phyloP scores from a whole-genome alignment of 495 filamentous ascomycete species.

The Terfezia claveryi region DNA sequence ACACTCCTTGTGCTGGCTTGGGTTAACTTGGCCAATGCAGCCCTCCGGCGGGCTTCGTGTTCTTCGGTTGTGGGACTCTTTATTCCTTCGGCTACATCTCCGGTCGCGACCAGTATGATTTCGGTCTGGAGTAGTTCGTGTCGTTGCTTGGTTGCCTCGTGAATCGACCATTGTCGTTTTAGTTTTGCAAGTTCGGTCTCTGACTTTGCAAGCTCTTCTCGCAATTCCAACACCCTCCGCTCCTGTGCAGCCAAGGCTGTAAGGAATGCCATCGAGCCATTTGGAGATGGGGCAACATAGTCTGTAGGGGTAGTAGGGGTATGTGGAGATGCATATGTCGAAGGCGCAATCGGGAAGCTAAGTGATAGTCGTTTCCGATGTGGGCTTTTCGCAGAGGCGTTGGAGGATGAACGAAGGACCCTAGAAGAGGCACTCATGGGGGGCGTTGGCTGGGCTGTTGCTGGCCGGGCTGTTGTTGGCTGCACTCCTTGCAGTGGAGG shows the following conservation, averaged over 20 bases:
- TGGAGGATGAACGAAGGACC: not conserved
- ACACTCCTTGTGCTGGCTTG: conserved; percentile 21
- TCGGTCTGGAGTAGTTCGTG: conserved; percentile 32
- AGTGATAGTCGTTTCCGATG: conserved; percentile 14
- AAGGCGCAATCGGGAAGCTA: conserved; percentile 11
- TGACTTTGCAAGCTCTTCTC: conserved; percentile 63
- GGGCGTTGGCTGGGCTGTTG: not conserved
- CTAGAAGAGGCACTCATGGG: not conserved
- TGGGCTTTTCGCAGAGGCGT: not conserved
- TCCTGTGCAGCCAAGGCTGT: conserved; percentile 82
- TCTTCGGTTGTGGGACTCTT: conserved; percentile 2
- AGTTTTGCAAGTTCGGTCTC: conserved; percentile 53
- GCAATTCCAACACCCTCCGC: conserved; percentile 73
- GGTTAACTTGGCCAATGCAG: conserved; percentile 15
- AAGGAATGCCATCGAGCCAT: conserved; percentile 55
- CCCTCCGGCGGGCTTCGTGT: conserved; percentile 38
- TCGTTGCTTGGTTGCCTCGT: conserved; percentile 59
- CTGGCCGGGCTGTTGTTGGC: too few relatives aligned
- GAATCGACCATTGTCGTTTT: conserved; percentile 59
- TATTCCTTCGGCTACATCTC: conserved; percentile 1
- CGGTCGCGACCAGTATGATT: not conserved
- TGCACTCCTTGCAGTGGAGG: not conserved
- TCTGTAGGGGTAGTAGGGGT: conserved; percentile 9
- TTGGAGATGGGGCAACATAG: conserved; percentile 22
- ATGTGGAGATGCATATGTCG: conserved; percentile 6